phyloP scores from a whole-genome alignment of 257 asterid genomes.

The Solanum okadae region DNA sequence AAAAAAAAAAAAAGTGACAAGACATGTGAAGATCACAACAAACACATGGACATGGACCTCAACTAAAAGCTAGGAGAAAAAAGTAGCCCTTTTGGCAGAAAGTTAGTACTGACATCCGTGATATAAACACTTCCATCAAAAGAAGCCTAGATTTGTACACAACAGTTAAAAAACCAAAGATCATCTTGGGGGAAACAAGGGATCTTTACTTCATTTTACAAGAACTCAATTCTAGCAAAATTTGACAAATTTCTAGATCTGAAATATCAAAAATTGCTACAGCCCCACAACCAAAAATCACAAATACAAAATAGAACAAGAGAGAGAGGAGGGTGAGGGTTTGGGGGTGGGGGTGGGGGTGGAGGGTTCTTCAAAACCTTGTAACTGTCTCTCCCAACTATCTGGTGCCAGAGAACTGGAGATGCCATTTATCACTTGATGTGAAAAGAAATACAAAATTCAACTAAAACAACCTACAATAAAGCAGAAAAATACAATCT shows the following conservation, averaged over 20 bases:
- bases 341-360: too few relatives aligned
- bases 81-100: background rate
- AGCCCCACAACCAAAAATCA: background rate
- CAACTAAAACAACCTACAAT: background rate
- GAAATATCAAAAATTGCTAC: background rate
- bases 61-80: slow-evolving; percentile 1
- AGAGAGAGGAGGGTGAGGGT: background rate
- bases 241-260: background rate
- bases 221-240: background rate
- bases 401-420: background rate
- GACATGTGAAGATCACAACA: slow-evolving; percentile 11
- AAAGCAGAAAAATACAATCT: background rate
- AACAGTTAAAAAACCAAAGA: background rate
- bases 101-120: background rate
- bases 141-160: slow-evolving; percentile 16
- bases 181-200: background rate
- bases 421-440: background rate
- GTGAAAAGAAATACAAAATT: background rate
- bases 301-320: background rate
- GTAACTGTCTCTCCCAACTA: background rate
- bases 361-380: background rate
- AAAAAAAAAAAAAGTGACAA: background rate
- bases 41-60: slow-evolving; percentile 23
- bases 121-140: background rate
- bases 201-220: background rate